These are phyloP conservation scores for Chiua sp. DNA, from an alignment of 1,284 basidiomycete species.

Conservation along the genomic window DNA sequence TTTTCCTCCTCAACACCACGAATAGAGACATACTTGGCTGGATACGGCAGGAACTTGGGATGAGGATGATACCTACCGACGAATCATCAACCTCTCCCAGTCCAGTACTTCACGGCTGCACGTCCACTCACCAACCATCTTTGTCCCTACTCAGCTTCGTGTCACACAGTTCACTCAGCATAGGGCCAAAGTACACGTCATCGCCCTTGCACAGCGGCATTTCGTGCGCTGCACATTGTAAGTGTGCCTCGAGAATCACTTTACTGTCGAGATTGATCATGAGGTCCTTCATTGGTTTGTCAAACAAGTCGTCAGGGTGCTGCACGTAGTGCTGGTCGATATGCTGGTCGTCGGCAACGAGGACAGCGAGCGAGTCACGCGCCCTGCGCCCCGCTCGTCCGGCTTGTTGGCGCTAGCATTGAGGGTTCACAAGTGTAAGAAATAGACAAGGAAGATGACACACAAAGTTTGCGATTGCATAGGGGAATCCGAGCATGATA, in stretches of 20 bases:
- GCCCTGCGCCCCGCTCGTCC: constrained; percentile 87
- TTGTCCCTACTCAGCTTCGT: constrained; percentile 60
- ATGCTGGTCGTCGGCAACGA: constrained; percentile 76
- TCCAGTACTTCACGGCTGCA: background rate
- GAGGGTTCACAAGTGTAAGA: background rate
- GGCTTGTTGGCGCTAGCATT: constrained; percentile 79
- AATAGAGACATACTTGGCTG: constrained; percentile 76
- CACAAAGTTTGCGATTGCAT: constrained; percentile 79
- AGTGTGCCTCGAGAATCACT: constrained; percentile 81
- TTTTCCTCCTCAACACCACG: constrained; percentile 81
- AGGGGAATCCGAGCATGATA: constrained; percentile 89
- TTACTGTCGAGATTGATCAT: constrained; percentile 78
- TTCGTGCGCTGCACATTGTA: constrained; percentile 90
- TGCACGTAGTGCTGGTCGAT: constrained; percentile 82
- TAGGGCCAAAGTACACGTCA: constrained; percentile 73
- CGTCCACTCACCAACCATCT: constrained; percentile 67
- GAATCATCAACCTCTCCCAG: background rate
- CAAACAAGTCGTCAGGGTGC: constrained; percentile 75
- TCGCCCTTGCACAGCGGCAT: constrained; percentile 82
- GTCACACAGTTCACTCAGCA: constrained; percentile 61
- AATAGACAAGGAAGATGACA: constrained; percentile 26
- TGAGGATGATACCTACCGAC: constrained; percentile 77
- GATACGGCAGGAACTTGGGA: constrained; percentile 79
- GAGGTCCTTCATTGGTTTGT: constrained; percentile 66
- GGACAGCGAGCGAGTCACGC: constrained; percentile 82